These are phyloP conservation scores for Malassezia furfur DNA, from an alignment of 1,284 basidiomycete genomes.

Conservation along the genomic window DNA sequence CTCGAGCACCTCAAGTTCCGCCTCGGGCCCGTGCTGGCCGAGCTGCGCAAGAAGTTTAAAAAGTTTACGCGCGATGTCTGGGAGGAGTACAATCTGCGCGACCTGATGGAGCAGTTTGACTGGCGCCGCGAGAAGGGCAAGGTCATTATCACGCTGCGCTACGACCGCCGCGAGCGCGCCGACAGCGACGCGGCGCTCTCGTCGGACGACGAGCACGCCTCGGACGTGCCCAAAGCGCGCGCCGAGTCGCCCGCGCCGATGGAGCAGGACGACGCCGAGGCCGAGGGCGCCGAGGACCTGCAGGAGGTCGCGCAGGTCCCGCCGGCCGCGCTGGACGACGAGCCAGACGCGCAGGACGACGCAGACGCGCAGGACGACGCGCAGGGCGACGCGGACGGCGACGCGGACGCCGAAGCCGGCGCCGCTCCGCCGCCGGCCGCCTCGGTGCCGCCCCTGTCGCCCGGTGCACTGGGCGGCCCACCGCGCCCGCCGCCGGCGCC, in stretches of 20 bases:
- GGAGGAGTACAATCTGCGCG: constrained; percentile 48
- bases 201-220: background rate
- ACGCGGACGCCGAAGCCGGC: background rate
- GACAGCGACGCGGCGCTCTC: constrained; percentile 20
- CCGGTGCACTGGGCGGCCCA: background rate
- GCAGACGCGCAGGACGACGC: background rate
- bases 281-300: background rate
- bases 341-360: background rate
- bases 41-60: constrained; percentile 87
- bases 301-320: too few species aligned
- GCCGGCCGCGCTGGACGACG: background rate
- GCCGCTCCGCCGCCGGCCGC: constrained; percentile 4
- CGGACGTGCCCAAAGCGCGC: background rate
- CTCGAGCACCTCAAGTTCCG: constrained; percentile 77
- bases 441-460: background rate
- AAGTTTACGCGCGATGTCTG: constrained; percentile 73
- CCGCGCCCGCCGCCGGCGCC: background rate
- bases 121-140: constrained; percentile 36
- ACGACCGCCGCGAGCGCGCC: constrained; percentile 58
- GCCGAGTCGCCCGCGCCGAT: background rate
- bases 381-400: background rate
- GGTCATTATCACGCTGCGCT: constrained; percentile 58
- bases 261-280: background rate
- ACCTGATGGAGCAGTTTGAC: constrained; percentile 45
- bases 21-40: constrained; percentile 72